phyloP scores from a whole-genome alignment of 345 rosid species.

The Pistacia integerrima region DNA sequence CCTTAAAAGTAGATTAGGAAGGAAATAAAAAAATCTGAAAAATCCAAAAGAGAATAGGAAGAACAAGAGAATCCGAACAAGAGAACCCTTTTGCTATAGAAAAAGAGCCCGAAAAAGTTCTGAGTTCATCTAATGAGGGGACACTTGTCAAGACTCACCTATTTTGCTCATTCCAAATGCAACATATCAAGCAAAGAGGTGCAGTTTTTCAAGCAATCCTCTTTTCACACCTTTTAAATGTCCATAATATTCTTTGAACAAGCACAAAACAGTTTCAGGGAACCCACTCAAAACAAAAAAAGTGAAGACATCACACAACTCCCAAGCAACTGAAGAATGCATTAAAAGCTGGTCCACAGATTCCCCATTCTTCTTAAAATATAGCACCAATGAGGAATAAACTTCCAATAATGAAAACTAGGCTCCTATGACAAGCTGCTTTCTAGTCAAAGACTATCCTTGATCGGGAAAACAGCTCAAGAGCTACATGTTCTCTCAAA shows the following conservation, averaged over 20 bases:
- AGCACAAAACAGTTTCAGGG: neutral
- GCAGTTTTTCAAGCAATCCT: neutral
- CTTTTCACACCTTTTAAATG: neutral
- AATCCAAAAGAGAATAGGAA: neutral
- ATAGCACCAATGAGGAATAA: neutral
- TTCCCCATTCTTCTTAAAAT: neutral
- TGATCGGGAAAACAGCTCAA: neutral
- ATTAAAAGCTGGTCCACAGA: neutral
- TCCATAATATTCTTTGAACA: neutral
- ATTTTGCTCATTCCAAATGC: neutral
- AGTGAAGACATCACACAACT: constrained; percentile 1
- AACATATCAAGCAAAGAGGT: neutral
- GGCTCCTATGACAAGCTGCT: neutral
- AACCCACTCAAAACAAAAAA: neutral
- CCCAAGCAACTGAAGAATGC: neutral
- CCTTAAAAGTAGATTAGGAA: neutral
- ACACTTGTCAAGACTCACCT: neutral
- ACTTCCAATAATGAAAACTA: neutral
- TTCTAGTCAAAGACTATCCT: neutral
- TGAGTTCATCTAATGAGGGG: neutral
- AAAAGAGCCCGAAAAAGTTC: neutral
- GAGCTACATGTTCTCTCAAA: neutral
- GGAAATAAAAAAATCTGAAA: neutral
- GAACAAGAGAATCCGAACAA: neutral
- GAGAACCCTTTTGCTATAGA: neutral